These are phyloP conservation scores for Cymbopogon flexuosus DNA, from an alignment of 202 grass and related monocot genomes.

Conservation along the genomic window DNA sequence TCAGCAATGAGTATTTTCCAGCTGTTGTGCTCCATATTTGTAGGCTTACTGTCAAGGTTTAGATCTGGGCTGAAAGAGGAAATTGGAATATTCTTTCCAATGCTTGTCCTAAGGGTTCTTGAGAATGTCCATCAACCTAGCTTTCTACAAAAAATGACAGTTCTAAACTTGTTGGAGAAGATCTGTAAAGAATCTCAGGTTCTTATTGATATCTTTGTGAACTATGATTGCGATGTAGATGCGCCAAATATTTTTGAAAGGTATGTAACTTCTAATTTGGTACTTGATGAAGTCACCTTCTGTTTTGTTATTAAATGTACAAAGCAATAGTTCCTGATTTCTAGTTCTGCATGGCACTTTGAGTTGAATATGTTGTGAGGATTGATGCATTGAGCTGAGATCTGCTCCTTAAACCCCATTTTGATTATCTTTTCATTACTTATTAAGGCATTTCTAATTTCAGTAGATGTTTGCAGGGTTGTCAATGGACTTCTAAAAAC, in stretches of 20 bases:
- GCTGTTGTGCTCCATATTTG: conserved; percentile 88
- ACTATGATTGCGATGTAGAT: conserved; percentile 98
- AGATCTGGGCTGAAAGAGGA: conserved; percentile 94
- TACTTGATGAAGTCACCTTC: neutral
- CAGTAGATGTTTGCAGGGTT: conserved; percentile 69
- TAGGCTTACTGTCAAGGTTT: conserved; percentile 84
- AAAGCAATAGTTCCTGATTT: neutral
- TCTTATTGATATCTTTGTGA: conserved; percentile 96
- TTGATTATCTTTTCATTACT: conserved; percentile 27
- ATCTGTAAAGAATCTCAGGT: conserved; percentile 85
- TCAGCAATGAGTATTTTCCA: conserved; percentile 96
- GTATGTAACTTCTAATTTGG: conserved; percentile 39
- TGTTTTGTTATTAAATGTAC: conserved; percentile 24
- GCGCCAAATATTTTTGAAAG: conserved; percentile 97
- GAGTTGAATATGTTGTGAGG: neutral
- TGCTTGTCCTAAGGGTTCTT: conserved; percentile 92
- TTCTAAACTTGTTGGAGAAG: conserved; percentile 83
- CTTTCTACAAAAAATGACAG: conserved; percentile 95
- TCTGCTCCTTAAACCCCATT: neutral
- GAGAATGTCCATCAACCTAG: conserved; percentile 93
- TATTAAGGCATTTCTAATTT: conserved; percentile 58
- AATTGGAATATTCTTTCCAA: conserved; percentile 98
- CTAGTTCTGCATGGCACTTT: neutral
- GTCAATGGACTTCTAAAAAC: conserved; percentile 96
- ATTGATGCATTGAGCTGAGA: conserved; percentile 11